Conservation (phyloP, 2,329 filamentous ascomycete species). For the Trichoderma oligosporum region DNA sequence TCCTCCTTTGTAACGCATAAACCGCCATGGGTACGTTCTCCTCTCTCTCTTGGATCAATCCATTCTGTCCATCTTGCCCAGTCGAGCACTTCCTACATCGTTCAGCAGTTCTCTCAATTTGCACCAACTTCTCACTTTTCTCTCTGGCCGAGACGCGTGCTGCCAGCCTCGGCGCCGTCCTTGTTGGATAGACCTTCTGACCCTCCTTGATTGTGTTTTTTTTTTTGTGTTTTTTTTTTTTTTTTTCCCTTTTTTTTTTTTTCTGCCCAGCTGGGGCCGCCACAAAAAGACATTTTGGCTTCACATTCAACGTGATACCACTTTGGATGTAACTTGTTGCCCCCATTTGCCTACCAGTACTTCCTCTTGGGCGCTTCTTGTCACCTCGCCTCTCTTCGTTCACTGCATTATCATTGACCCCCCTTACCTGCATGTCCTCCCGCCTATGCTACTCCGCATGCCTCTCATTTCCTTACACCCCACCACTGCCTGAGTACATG, state of each 20-base stretch:
- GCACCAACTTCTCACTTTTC: neutral
- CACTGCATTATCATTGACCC: slow-evolving; percentile 37
- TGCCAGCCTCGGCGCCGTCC: slow-evolving; percentile 6
- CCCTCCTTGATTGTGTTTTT: slow-evolving; percentile 4
- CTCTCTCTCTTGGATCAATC: slow-evolving; percentile 24
- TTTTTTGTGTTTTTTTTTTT: neutral
- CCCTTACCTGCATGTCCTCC: slow-evolving; percentile 45
- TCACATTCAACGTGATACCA: slow-evolving; percentile 37
- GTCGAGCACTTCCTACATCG: neutral
- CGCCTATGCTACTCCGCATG: slow-evolving; percentile 44
- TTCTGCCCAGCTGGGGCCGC: neutral
- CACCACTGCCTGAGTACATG: slow-evolving; percentile 33
- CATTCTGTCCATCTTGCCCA: slow-evolving; percentile 21
- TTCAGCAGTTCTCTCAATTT: neutral
- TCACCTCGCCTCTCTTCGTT: slow-evolving; percentile 32
- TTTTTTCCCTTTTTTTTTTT: neutral
- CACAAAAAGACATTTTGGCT: neutral
- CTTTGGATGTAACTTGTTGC: slow-evolving; percentile 34
- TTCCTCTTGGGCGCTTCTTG: slow-evolving; percentile 28
- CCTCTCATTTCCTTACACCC: slow-evolving; percentile 34
- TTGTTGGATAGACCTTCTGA: neutral
- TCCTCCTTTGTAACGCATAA: slow-evolving; percentile 23
- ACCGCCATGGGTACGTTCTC: slow-evolving; percentile 26
- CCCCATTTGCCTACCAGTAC: slow-evolving; percentile 31
- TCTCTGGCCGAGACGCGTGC: slow-evolving; percentile 8